Evolutionary conservation across 257 asterid genomes (phyloP).

Genomic region (Nemophila menziesii): DNA sequence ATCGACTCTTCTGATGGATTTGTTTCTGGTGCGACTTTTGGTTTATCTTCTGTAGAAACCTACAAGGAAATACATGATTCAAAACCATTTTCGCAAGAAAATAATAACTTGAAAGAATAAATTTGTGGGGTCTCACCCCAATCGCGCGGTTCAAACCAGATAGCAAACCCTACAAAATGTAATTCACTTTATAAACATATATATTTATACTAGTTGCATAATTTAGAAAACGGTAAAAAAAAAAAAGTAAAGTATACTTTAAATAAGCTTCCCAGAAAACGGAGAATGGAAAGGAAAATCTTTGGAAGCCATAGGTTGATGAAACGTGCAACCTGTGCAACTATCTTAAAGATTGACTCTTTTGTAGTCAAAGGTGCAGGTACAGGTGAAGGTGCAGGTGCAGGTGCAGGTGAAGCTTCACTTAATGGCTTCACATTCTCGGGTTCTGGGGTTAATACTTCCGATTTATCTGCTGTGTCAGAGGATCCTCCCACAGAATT

Average conservation of each 20-base stretch:
- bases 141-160: slow-evolving; percentile 38
- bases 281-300: too few species aligned
- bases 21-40: not conserved
- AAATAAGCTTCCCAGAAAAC: too few species aligned
- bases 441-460: slow-evolving; percentile 11
- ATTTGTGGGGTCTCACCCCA: slow-evolving; percentile 34
- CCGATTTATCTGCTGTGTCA: slow-evolving; percentile 8
- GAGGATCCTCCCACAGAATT: too few species aligned
- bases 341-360: too few species aligned
- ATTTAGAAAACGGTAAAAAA: not conserved
- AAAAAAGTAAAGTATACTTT: too few species aligned
- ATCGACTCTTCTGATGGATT: slow-evolving; percentile 58
- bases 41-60: slow-evolving; percentile 44
- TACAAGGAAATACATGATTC: slow-evolving; percentile 33
- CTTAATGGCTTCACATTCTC: too few species aligned
- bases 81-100: slow-evolving; percentile 19
- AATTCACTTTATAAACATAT: slow-evolving; percentile 2
- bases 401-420: not conserved
- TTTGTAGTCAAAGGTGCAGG: too few species aligned
- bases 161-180: slow-evolving; percentile 25
- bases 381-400: not conserved
- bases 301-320: too few species aligned
- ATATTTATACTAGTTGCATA: slow-evolving; percentile 1
- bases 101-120: slow-evolving; percentile 17
- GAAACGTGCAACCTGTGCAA: too few species aligned